Conservation (phyloP, 176 grass and related monocot genomes). For the Aegilops bicornis region DNA sequence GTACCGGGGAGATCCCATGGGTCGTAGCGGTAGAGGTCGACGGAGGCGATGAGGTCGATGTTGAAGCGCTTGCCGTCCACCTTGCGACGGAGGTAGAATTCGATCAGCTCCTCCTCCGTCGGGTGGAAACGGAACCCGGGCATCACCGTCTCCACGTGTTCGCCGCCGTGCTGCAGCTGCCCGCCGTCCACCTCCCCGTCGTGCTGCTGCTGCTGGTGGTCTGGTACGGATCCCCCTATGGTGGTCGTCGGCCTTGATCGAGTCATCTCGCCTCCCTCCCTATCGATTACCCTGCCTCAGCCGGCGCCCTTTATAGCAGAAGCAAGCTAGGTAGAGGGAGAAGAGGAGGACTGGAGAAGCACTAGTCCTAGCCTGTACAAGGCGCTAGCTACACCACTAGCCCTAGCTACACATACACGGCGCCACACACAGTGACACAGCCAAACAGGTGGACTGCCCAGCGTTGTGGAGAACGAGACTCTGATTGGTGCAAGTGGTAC, state of each 20-base stretch:
- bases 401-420: constrained; percentile 47
- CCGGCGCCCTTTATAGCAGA: constrained; percentile 43
- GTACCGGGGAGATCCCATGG: constrained; percentile 94
- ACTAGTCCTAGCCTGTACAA: constrained; percentile 9
- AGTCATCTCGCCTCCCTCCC: constrained; percentile 41
- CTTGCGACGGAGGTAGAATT: constrained; percentile 97
- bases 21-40: constrained; percentile 93
- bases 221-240: constrained; percentile 34
- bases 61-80: constrained; percentile 94
- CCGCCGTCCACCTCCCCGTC: constrained; percentile 34
- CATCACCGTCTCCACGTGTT: constrained; percentile 70
- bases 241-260: constrained; percentile 32
- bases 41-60: constrained; percentile 78
- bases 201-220: constrained; percentile 11
- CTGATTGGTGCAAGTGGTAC: constrained; percentile 44
- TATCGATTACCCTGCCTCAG: not conserved
- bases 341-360: constrained; percentile 17
- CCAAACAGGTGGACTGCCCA: not conserved
- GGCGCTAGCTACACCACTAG: constrained; percentile 19
- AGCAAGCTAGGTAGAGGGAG: not conserved
- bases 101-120: constrained; percentile 97
- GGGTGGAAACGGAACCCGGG: constrained; percentile 99
- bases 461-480: constrained; percentile 32
- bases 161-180: constrained; percentile 37
- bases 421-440: constrained; percentile 22